These are phyloP conservation scores for Sarocladium oryzae DNA, from an alignment of 2,329 filamentous ascomycete species.

Conservation along the genomic window DNA sequence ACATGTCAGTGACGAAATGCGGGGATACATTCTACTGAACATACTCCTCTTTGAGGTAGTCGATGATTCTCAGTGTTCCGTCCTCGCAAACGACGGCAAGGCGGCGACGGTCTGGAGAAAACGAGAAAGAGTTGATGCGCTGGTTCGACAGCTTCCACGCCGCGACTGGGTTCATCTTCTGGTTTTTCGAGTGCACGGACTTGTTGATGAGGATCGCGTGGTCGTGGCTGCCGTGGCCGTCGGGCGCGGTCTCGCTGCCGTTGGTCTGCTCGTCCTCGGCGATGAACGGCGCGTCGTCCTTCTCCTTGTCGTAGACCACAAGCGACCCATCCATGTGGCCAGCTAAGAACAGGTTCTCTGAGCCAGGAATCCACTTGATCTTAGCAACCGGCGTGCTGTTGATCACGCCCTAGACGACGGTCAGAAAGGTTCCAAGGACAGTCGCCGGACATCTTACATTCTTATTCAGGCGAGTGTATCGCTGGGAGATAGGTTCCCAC, in stretches of 20 bases:
- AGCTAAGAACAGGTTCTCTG: conserved; percentile 86
- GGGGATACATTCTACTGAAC: conserved; percentile 21
- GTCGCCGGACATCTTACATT: conserved; percentile 70
- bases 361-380: conserved; percentile 89
- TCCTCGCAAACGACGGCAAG: conserved; percentile 89
- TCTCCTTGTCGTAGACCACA: conserved; percentile 95
- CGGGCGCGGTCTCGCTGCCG: conserved; percentile 37
- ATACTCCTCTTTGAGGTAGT: conserved; percentile 85
- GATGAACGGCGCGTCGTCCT: conserved; percentile 76
- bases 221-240: conserved; percentile 25
- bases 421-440: too few relatives aligned
- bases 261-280: conserved; percentile 73
- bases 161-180: conserved; percentile 87
- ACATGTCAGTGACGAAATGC: background rate
- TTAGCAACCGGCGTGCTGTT: conserved; percentile 79
- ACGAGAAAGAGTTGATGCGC: conserved; percentile 82
- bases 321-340: conserved; percentile 87
- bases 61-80: conserved; percentile 80
- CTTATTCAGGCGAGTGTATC: conserved; percentile 93
- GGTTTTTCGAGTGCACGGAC: conserved; percentile 88
- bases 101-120: conserved; percentile 83
- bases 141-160: conserved; percentile 91
- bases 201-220: conserved; percentile 69
- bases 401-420: conserved; percentile 62
- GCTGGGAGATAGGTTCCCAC: conserved; percentile 96